Base-by-base conservation (phyloP, 345 rosid genomes). In the Euphorbia peplus region DNA sequence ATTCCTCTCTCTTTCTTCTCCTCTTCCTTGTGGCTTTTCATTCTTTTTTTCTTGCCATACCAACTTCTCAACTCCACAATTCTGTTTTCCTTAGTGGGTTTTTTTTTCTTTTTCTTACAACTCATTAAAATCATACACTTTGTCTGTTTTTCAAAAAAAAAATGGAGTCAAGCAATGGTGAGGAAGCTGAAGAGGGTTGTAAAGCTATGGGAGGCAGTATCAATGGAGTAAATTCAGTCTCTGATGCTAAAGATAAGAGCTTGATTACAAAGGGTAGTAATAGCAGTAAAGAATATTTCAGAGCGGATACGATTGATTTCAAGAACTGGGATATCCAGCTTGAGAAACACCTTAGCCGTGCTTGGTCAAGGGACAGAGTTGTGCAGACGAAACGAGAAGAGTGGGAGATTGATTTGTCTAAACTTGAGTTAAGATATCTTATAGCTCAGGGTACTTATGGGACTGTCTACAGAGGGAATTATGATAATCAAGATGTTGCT, bases 401-500 rank as follows among this genome's bases (percentile, higher is more conserved):
- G 66, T 76, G 80, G 76, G 80, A 67, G 73, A 67, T 76, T 67
- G 72, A 71, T 35, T 37, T 71, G 80, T 56, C 72, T 12, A 76
- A 71, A 50, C 22, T 76, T 9, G 76, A 76, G 67, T 66, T 76
- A 3, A 71, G 69, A 69, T 57, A 71, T 67, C 69, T 76, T 29
- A 48, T 76, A 30, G 73, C 80, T 44, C 66, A 71, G 32, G 80
- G 80, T 19, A 76, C 80, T 67, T 76, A 76, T 16, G 80, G 80
- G 11, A 67, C 28, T 25, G 76, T 76, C n/a, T 76, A 71, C n/a
- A 76, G 70, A 68, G 80, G 72, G 66, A 76, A 56, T 68, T 76
- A 76, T 48, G 79, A 76, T 37, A 75, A 69, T 66, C 75, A 76
- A 48, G 79, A 76, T 46, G 72, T 76, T 76, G 79, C 80, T 62